Evolutionary conservation across 2,329 filamentous ascomycete species (phyloP).

Genomic region (Cercospora sesami): DNA sequence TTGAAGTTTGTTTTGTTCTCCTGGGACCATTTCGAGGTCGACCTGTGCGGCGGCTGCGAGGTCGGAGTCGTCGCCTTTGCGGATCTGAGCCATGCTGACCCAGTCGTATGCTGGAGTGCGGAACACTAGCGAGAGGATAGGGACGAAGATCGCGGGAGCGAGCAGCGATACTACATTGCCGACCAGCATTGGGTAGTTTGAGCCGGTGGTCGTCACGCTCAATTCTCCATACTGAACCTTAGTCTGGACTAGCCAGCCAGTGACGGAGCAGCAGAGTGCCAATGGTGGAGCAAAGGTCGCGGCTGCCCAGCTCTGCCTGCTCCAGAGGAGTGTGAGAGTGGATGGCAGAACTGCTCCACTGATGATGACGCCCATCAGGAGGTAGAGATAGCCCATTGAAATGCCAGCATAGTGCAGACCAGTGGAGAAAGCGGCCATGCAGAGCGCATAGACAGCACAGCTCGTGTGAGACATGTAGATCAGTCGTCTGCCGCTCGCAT

Average conservation of each 20-base stretch:
- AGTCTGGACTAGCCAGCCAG: slow-evolving; percentile 76
- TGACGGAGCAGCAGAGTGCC: slow-evolving; percentile 67
- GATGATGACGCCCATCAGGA: slow-evolving; percentile 91
- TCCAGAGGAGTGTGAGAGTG: slow-evolving; percentile 77
- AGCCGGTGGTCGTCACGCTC: slow-evolving; percentile 71
- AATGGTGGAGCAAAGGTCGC: slow-evolving; percentile 69
- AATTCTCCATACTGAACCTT: slow-evolving; percentile 68
- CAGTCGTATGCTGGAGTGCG: slow-evolving; percentile 81
- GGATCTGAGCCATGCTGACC: slow-evolving; percentile 76
- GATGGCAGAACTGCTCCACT: slow-evolving; percentile 74
- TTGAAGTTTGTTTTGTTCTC: slow-evolving; percentile 44
- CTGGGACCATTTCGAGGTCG: slow-evolving; percentile 65
- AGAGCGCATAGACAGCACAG: slow-evolving; percentile 71
- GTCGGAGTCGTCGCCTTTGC: slow-evolving; percentile 75
- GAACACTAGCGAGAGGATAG: slow-evolving; percentile 70
- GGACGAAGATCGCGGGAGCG: slow-evolving; percentile 72
- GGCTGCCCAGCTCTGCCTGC: slow-evolving; percentile 73
- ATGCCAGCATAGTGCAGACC: slow-evolving; percentile 64
- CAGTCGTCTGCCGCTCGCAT: slow-evolving; percentile 70
- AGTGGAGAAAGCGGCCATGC: slow-evolving; percentile 76
- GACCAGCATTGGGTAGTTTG: slow-evolving; percentile 85
- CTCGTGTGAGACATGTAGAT: slow-evolving; percentile 77
- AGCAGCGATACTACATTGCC: slow-evolving; percentile 83
- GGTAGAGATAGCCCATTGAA: slow-evolving; percentile 83
- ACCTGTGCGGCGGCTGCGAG: slow-evolving; percentile 63